A percentile compares a stretch with the other conserved stretches of the same genome.
Evolutionary conservation across 1,284 basidiomycete genomes (phyloP).

Genomic region (Ustilago trichophora): DNA sequence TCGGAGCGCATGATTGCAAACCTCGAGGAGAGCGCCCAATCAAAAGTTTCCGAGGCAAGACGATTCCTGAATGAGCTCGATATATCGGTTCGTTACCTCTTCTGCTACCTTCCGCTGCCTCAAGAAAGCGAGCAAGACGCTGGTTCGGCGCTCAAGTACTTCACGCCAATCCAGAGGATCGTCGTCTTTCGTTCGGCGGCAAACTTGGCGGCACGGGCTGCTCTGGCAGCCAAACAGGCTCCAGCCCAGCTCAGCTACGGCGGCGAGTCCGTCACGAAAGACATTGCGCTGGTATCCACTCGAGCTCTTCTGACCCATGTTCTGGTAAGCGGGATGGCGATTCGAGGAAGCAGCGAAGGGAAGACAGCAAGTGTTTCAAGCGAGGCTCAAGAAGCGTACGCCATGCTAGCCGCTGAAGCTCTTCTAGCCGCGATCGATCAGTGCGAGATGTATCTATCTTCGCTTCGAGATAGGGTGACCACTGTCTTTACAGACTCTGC

Average conservation of each 20-base stretch:
- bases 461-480: neutral
- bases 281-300: conserved; percentile 1
- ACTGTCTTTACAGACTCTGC: neutral
- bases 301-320: conserved; percentile 6
- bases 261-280: neutral
- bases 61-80: no score
- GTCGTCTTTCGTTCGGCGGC: conserved; percentile 17
- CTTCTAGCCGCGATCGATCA: conserved; percentile 12
- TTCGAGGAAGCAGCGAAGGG: neutral
- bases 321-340: neutral
- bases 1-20: no score
- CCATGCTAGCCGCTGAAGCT: conserved; percentile 20
- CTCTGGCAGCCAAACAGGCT: conserved; percentile 1
- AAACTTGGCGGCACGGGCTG: conserved; percentile 16
- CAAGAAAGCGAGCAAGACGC: neutral
- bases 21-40: no score
- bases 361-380: no score
- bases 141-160: no score
- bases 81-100: conserved; percentile 7
- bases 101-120: conserved; percentile 9
- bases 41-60: no score
- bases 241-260: conserved; percentile 6
- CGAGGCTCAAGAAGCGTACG: neutral
- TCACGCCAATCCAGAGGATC: conserved; percentile 5
- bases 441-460: conserved; percentile 2